Evolutionary conservation across 2,329 filamentous ascomycete species (phyloP).

Genomic region (Pseudogymnoascus sp.): DNA sequence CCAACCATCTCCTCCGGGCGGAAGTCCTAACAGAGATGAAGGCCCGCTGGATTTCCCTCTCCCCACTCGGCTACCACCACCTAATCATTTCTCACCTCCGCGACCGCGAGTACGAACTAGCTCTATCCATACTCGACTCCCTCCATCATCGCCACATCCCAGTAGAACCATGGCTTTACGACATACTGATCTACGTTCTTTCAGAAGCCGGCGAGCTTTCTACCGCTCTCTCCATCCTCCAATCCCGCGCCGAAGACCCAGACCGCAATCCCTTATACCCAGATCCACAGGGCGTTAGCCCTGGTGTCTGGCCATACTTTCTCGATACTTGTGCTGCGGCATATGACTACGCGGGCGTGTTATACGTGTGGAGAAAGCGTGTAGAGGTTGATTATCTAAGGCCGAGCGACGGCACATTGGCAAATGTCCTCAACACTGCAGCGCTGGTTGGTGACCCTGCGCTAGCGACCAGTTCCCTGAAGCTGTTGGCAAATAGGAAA

Average conservation of each 20-base stretch:
- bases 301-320: constrained; percentile 57
- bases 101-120: constrained; percentile 75
- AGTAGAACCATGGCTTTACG: constrained; percentile 65
- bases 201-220: constrained; percentile 65
- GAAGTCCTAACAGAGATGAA: constrained; percentile 66
- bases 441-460: constrained; percentile 56
- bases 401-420: constrained; percentile 55
- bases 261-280: constrained; percentile 32
- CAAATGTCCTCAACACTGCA: constrained; percentile 63
- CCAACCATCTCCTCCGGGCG: constrained; percentile 69
- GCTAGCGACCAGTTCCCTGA: constrained; percentile 63
- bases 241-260: constrained; percentile 41
- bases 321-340: constrained; percentile 62
- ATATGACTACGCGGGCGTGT: constrained; percentile 51
- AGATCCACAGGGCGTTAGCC: constrained; percentile 35
- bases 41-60: constrained; percentile 59
- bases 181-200: constrained; percentile 67
- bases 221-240: constrained; percentile 62
- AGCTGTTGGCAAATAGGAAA: constrained; percentile 50
- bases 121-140: constrained; percentile 58
- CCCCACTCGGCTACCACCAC: constrained; percentile 53
- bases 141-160: constrained; percentile 49
- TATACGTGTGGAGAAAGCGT: constrained; percentile 61
- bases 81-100: constrained; percentile 67
- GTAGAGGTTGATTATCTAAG: constrained; percentile 51